Evolutionary conservation across 345 rosid genomes (phyloP).

Genomic region (Brassica napus): DNA sequence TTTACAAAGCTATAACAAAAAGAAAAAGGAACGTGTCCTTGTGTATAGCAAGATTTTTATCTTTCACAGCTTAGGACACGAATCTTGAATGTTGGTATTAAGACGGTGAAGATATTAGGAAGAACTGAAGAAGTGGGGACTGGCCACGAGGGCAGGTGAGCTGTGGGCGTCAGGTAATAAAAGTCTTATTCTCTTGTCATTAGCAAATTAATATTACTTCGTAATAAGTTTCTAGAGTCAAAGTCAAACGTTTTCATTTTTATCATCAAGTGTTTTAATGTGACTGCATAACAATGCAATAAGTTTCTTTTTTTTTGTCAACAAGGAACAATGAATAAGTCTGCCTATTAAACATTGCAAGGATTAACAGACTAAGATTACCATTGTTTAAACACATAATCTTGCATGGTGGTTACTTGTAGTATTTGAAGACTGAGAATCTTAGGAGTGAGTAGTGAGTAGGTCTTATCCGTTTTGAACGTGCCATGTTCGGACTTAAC

Average conservation of each 20-base stretch:
- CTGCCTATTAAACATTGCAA: not conserved
- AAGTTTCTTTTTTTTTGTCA: too few species aligned
- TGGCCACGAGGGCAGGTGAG: constrained; percentile 33
- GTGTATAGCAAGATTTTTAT: not conserved
- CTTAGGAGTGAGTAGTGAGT: not conserved
- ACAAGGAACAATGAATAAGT: not conserved
- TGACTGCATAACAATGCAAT: not conserved
- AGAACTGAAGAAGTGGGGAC: constrained; percentile 17
- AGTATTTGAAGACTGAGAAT: not conserved
- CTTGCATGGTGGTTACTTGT: not conserved
- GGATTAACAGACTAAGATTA: not conserved
- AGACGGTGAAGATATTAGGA: constrained; percentile 18
- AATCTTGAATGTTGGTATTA: constrained; percentile 25
- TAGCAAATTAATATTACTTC: not conserved
- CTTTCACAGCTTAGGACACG: constrained; percentile 19
- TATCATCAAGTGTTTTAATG: not conserved
- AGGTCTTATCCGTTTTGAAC: not conserved
- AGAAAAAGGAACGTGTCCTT: not conserved
- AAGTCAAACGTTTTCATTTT: constrained; percentile 9
- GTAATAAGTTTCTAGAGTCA: not conserved
- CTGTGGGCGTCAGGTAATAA: constrained; percentile 22
- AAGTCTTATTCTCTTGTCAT: constrained; percentile 14
- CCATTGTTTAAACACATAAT: not conserved
- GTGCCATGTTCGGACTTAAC: not conserved
- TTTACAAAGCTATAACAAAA: not conserved